Percentiles rank a stretch among this genome's conserved stretches.
phyloP scores from a whole-genome alignment of 129 eudicot species.

The Tagetes erecta region DNA sequence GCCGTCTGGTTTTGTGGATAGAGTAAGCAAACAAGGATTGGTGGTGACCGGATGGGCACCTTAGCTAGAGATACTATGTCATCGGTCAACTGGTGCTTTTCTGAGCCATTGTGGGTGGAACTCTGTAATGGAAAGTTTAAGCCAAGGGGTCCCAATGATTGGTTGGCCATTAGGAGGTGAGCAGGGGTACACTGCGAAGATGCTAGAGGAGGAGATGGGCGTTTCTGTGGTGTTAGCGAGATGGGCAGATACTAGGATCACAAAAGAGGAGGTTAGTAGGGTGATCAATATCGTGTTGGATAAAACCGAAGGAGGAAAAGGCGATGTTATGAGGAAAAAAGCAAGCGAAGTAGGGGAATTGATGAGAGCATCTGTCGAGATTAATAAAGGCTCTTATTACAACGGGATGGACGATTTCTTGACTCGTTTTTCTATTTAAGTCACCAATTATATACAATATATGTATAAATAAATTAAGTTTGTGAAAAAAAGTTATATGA shows the following conservation, averaged over 20 bases:
- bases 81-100: conserved; percentile 59
- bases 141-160: conserved; percentile 76
- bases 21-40: conserved; percentile 46
- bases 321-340: conserved; percentile 57
- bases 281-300: conserved; percentile 61
- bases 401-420: conserved; percentile 56
- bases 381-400: conserved; percentile 47
- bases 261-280: conserved; percentile 36
- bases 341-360: conserved; percentile 48
- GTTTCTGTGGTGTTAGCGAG: conserved; percentile 60
- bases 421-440: not conserved
- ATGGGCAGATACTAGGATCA: conserved; percentile 42
- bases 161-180: conserved; percentile 30
- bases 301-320: conserved; percentile 37
- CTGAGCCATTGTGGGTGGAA: conserved; percentile 91
- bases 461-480: too few species aligned
- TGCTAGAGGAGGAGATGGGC: conserved; percentile 89
- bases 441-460: too few species aligned
- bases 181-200: conserved; percentile 25
- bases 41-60: conserved; percentile 73
- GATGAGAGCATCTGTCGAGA: conserved; percentile 34
- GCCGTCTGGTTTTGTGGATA: conserved; percentile 60
- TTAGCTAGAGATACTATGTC: conserved; percentile 72
- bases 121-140: conserved; percentile 68
- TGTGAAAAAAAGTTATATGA: too few species aligned